These are phyloP conservation scores for Paramecium caudatum DNA, from an alignment of 73 alveolate species.

Conservation along the genomic window DNA sequence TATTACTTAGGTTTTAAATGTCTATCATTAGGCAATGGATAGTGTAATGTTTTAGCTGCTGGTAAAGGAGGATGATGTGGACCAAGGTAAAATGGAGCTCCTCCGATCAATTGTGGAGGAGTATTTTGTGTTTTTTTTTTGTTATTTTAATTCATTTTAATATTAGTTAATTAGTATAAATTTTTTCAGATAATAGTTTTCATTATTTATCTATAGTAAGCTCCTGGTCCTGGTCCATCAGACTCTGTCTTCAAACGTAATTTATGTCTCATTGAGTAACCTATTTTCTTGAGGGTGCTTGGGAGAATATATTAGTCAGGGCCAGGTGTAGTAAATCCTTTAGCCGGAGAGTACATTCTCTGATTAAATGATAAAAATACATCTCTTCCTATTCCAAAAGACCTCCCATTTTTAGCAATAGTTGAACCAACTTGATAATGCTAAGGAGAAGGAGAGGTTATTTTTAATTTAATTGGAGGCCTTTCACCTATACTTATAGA, in stretches of 20 bases:
- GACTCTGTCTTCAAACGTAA: neutral
- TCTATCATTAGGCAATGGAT: conserved; percentile 48
- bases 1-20: conserved; percentile 48
- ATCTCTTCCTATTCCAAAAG: conserved; percentile 59
- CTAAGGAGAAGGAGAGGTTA: conserved; percentile 34
- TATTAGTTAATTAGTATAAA: conserved; percentile 5
- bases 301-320: conserved; percentile 8
- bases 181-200: conserved; percentile 12
- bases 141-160: neutral
- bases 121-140: neutral
- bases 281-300: conserved; percentile 21
- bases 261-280: conserved; percentile 2
- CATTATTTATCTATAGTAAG: neutral
- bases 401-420: neutral
- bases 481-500: neutral
- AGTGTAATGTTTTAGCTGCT: conserved; percentile 54
- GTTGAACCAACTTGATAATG: neutral
- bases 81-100: conserved; percentile 20
- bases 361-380: neutral
- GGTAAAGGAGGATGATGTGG: conserved; percentile 64
- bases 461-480: neutral
- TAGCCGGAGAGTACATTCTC: conserved; percentile 3
- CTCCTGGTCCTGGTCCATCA: conserved; percentile 53
- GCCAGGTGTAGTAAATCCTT: conserved; percentile 20
- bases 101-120: neutral